A percentile compares a stretch with the other conserved stretches of the same genome.
phyloP scores from a whole-genome alignment of 331 rosid species.

The Erythrophleum ivorense region DNA sequence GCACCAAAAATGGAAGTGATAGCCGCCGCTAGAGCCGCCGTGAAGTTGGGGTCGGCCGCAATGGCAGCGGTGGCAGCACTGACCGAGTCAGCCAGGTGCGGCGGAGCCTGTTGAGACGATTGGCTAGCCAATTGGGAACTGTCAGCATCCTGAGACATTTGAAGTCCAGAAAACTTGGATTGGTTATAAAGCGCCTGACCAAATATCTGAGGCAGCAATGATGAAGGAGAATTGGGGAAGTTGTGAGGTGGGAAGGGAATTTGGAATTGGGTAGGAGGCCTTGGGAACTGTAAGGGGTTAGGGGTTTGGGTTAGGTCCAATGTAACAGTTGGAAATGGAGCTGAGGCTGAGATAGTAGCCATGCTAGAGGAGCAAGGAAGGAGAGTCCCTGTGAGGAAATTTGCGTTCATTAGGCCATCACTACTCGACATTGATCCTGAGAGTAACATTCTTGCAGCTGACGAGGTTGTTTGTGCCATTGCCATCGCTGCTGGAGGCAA shows the following conservation, averaged over 20 bases:
- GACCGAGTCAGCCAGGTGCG: constrained; percentile 56
- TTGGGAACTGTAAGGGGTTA: constrained; percentile 53
- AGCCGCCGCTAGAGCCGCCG: constrained; percentile 72
- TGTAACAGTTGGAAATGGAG: constrained; percentile 91
- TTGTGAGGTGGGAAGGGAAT: constrained; percentile 46
- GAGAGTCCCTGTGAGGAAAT: constrained; percentile 59
- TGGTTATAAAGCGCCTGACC: constrained; percentile 65
- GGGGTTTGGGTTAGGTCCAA: constrained; percentile 78
- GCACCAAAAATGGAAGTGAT: constrained; percentile 60
- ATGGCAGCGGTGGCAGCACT: constrained; percentile 62
- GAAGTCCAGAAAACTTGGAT: constrained; percentile 71
- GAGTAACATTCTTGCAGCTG: constrained; percentile 81
- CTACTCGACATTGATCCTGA: constrained; percentile 82
- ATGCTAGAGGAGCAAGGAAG: constrained; percentile 76
- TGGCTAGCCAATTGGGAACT: constrained; percentile 33
- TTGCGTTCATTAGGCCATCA: constrained; percentile 61
- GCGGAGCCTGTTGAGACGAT: constrained; percentile 1
- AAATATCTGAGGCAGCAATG: constrained; percentile 65
- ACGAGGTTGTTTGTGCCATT: constrained; percentile 83
- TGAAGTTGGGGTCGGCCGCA: constrained; percentile 68
- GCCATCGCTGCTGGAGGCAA: constrained; percentile 83
- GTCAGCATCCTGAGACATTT: constrained; percentile 42
- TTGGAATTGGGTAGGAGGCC: constrained; percentile 54
- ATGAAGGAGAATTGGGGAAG: constrained; percentile 26
- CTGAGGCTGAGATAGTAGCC: constrained; percentile 88